Conservation (phyloP, 2,329 filamentous ascomycete genomes). For the Byssothecium circinans region DNA sequence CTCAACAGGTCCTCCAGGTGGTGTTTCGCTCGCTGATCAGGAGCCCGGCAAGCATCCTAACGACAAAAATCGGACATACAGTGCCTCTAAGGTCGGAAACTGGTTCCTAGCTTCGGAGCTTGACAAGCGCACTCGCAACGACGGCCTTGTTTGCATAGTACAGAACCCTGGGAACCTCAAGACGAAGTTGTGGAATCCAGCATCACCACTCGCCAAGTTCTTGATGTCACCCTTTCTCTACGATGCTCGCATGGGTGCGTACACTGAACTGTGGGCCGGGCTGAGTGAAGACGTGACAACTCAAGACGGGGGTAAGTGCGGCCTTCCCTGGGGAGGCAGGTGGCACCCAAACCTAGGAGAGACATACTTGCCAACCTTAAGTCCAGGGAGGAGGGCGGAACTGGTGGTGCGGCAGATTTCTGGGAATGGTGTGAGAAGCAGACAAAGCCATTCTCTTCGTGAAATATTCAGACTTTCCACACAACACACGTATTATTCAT, state of each 20-base stretch:
- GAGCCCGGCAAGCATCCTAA: conserved; percentile 7
- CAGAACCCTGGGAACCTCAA: conserved; percentile 43
- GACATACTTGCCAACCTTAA: conserved; percentile 27
- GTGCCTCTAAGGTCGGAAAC: conserved; percentile 16
- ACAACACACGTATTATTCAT: too few relatives aligned
- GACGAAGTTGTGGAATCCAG: conserved; percentile 22
- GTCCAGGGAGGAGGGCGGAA: conserved; percentile 42
- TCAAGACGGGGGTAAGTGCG: conserved; percentile 35
- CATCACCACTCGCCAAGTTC: not conserved
- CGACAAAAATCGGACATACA: conserved; percentile 9
- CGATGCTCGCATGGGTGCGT: conserved; percentile 12
- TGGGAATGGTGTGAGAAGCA: conserved; percentile 48
- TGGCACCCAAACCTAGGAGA: conserved; percentile 9
- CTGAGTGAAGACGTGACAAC: conserved; percentile 7
- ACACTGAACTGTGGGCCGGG: conserved; percentile 15
- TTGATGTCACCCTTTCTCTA: conserved; percentile 11
- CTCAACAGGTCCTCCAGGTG: conserved; percentile 5
- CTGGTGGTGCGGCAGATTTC: conserved; percentile 42
- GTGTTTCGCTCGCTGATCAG: conserved; percentile 3
- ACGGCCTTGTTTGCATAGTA: conserved; percentile 13
- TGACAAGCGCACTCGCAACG: conserved; percentile 7
- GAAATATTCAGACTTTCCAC: not conserved
- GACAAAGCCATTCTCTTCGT: conserved; percentile 3
- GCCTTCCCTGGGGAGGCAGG: conserved; percentile 52
- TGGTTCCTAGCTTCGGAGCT: conserved; percentile 16